Evolutionary conservation across 176 grass and related monocot genomes (phyloP).

Genomic region (Hsuehochloa calcarea): DNA sequence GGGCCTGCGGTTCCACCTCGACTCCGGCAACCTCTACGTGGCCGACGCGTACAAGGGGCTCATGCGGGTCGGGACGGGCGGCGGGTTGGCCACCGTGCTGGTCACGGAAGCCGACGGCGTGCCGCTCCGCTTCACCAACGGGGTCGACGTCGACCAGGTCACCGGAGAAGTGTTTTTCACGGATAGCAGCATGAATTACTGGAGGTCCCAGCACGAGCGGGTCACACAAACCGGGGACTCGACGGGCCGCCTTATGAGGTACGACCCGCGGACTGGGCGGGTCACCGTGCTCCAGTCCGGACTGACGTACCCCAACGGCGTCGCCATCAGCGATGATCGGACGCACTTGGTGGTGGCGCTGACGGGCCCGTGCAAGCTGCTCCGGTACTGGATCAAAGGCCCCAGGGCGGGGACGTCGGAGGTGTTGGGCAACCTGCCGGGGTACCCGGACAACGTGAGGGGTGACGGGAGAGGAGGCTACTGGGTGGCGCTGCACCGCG

Average conservation of each 20-base stretch:
- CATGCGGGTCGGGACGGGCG: no score
- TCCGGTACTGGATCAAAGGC: no score
- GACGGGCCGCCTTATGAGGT: not conserved
- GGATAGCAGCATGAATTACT: slow-evolving; percentile 14
- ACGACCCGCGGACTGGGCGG: not conserved
- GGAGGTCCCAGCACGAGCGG: not conserved
- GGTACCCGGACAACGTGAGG: slow-evolving; percentile 38
- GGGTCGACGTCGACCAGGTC: no score
- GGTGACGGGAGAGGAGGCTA: slow-evolving; percentile 10
- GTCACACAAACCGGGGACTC: not conserved
- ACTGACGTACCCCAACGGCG: no score
- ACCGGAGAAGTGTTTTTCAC: not conserved
- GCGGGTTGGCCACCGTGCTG: not conserved
- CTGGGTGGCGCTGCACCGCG: slow-evolving; percentile 26
- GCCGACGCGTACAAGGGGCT: not conserved
- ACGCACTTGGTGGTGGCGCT: not conserved
- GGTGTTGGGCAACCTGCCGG: slow-evolving; percentile 13
- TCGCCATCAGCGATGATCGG: not conserved
- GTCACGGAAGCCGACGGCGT: slow-evolving; percentile 26
- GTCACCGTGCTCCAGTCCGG: not conserved
- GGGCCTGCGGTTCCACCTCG: not conserved
- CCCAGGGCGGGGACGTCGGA: not conserved
- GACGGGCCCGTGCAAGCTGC: not conserved
- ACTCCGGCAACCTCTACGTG: not conserved
- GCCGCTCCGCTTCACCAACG: not conserved